These are phyloP conservation scores for Sinapis alba DNA, from an alignment of 441 rosid species.

Conservation along the genomic window DNA sequence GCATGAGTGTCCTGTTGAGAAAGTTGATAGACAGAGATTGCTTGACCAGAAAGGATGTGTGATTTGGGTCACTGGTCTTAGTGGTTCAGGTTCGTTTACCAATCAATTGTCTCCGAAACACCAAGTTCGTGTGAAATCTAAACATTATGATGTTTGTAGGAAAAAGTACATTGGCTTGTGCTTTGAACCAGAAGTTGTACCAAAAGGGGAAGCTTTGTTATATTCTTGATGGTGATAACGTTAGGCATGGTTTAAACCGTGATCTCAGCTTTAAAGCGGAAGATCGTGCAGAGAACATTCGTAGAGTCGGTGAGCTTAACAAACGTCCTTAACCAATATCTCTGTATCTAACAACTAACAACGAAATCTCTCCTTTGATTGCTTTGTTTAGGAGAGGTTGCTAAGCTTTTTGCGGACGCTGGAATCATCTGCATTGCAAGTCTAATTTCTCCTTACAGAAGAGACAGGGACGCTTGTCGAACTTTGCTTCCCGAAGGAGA, in stretches of 20 bases:
- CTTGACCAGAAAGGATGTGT: slow-evolving; percentile 80
- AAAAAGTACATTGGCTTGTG: slow-evolving; percentile 77
- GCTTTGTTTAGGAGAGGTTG: slow-evolving; percentile 60
- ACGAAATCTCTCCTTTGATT: too few relatives aligned
- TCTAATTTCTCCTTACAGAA: slow-evolving; percentile 63
- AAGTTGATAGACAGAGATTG: slow-evolving; percentile 55
- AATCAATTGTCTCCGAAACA: neutral
- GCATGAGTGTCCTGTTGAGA: slow-evolving; percentile 65
- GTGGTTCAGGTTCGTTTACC: slow-evolving; percentile 64
- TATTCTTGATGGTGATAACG: slow-evolving; percentile 78
- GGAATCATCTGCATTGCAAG: slow-evolving; percentile 73
- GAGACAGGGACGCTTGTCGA: slow-evolving; percentile 64
- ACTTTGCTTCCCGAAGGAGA: slow-evolving; percentile 58
- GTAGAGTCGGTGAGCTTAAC: slow-evolving; percentile 69
- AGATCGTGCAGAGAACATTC: slow-evolving; percentile 71
- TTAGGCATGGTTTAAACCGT: slow-evolving; percentile 70
- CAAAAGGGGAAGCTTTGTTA: slow-evolving; percentile 65
- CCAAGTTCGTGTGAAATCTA: too few relatives aligned
- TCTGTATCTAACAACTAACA: too few relatives aligned
- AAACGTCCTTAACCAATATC: neutral
- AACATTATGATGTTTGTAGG: slow-evolving; percentile 41
- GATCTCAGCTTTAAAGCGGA: slow-evolving; percentile 69
- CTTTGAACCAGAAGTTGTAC: slow-evolving; percentile 54
- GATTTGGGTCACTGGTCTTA: slow-evolving; percentile 79
- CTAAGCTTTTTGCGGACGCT: slow-evolving; percentile 73